A percentile compares a stretch with the other conserved stretches of the same genome.
Evolutionary conservation across 331 rosid genomes (phyloP).

Genomic region (Cydonia oblonga): DNA sequence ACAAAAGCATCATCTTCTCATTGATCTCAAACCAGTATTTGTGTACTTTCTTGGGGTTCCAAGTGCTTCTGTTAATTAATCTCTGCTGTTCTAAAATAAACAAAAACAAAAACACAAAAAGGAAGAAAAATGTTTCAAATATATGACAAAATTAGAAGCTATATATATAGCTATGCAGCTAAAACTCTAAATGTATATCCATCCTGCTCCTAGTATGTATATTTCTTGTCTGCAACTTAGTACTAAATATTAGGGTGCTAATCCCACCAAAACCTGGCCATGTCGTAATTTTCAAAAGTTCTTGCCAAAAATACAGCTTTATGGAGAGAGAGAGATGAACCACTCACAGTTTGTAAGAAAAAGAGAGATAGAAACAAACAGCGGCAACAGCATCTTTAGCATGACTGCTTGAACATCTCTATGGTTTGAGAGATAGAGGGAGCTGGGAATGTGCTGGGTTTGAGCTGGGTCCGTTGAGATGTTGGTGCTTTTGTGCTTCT

Average conservation of each 20-base stretch:
- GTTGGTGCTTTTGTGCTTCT: constrained; percentile 22
- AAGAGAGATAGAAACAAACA: neutral
- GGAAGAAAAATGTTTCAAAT: neutral
- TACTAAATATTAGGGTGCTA: neutral
- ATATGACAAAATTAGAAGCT: neutral
- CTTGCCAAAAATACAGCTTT: neutral
- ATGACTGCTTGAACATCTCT: neutral
- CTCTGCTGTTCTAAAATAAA: neutral
- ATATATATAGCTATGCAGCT: neutral
- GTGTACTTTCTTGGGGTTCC: constrained; percentile 11
- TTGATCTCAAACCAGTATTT: neutral
- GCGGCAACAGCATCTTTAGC: constrained; percentile 9
- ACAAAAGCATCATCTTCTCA: neutral
- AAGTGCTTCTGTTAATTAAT: neutral
- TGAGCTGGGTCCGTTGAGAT: neutral
- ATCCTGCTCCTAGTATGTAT: neutral
- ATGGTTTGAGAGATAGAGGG: neutral
- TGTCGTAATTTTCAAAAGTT: neutral
- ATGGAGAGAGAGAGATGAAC: neutral
- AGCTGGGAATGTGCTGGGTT: neutral
- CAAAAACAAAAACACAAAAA: neutral
- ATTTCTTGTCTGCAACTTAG: neutral
- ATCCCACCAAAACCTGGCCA: neutral
- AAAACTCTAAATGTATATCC: neutral
- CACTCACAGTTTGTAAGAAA: constrained; percentile 4